Conservation (phyloP, 2,329 filamentous ascomycete genomes). For the Diaporthe aspalathi region DNA sequence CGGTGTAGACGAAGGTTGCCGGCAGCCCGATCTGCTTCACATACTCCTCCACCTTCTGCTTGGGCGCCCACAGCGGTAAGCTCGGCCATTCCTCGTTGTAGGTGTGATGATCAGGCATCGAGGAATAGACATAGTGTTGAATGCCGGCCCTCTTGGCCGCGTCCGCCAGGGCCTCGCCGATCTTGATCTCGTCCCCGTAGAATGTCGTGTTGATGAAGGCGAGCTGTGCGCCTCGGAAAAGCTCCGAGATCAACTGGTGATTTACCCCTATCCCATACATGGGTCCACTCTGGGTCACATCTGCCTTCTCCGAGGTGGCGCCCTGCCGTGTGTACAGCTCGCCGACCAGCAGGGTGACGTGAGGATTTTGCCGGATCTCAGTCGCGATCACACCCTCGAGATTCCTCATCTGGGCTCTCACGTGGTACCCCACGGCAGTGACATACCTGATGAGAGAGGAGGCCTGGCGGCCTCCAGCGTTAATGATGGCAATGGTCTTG, state of each 20-base stretch:
- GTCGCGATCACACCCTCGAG: constrained; percentile 88
- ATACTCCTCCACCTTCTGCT: constrained; percentile 93
- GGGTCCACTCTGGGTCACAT: constrained; percentile 76
- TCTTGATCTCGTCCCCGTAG: constrained; percentile 92
- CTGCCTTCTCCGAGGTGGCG: constrained; percentile 58
- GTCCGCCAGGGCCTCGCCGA: constrained; percentile 88
- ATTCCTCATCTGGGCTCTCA: constrained; percentile 91
- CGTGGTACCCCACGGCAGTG: constrained; percentile 91
- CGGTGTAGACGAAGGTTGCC: constrained; percentile 93
- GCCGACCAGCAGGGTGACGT: constrained; percentile 74
- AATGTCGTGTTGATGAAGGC: constrained; percentile 99
- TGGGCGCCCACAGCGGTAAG: constrained; percentile 90
- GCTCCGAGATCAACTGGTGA: constrained; percentile 75
- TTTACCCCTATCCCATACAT: constrained; percentile 76
- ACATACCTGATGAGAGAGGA: constrained; percentile 95
- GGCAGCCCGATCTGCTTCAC: constrained; percentile 84
- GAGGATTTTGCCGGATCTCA: constrained; percentile 84
- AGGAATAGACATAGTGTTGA: constrained; percentile 94
- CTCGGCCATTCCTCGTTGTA: constrained; percentile 83
- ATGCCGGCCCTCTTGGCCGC: constrained; percentile 87
- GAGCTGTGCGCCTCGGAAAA: constrained; percentile 86
- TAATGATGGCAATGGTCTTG: constrained; percentile 94
- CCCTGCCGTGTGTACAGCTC: constrained; percentile 69
- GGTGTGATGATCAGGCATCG: constrained; percentile 93
- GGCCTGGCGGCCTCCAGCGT: constrained; percentile 94